These are phyloP conservation scores for Cercophora sp. DNA, from an alignment of 495 filamentous ascomycete genomes.

Conservation along the genomic window DNA sequence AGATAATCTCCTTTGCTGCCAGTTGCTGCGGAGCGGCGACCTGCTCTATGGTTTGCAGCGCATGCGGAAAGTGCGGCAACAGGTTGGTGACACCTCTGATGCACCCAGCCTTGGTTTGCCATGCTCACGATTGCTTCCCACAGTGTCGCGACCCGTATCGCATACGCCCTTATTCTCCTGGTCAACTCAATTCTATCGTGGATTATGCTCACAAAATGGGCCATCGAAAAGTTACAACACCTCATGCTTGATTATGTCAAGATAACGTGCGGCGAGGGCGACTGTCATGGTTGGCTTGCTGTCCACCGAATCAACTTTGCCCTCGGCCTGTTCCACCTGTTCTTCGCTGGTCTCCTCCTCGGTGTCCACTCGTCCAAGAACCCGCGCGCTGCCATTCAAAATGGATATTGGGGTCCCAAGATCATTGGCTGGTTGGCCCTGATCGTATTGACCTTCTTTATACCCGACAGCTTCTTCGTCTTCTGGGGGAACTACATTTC, in stretches of 20 bases:
- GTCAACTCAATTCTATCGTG: slow-evolving; percentile 95
- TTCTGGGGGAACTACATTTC: slow-evolving; percentile 94
- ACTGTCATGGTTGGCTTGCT: slow-evolving; percentile 92
- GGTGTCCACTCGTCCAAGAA: slow-evolving; percentile 86
- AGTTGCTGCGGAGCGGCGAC: slow-evolving; percentile 96
- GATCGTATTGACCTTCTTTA: slow-evolving; percentile 89
- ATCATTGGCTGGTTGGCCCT: slow-evolving; percentile 80
- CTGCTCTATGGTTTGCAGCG: slow-evolving; percentile 88
- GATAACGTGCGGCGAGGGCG: slow-evolving; percentile 82
- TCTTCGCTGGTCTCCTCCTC: slow-evolving; percentile 76
- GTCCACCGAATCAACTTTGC: slow-evolving; percentile 98
- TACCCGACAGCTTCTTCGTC: slow-evolving; percentile 92
- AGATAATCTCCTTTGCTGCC: slow-evolving; percentile 72
- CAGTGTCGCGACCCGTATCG: slow-evolving; percentile 96
- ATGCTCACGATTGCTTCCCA: slow-evolving; percentile 8
- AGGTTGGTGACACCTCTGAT: slow-evolving; percentile 62
- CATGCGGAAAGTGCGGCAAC: slow-evolving; percentile 94
- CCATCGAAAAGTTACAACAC: slow-evolving; percentile 88
- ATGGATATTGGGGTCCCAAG: slow-evolving; percentile 84
- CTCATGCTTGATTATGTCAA: slow-evolving; percentile 92
- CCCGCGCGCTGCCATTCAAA: slow-evolving; percentile 83
- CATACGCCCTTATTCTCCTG: slow-evolving; percentile 92
- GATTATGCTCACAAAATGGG: slow-evolving; percentile 99
- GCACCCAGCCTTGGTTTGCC: too few relatives aligned
- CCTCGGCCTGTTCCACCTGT: slow-evolving; percentile 86